Conservation (phyloP, 805 yeast genomes). For the Blastobotrys chiropterorum region DNA sequence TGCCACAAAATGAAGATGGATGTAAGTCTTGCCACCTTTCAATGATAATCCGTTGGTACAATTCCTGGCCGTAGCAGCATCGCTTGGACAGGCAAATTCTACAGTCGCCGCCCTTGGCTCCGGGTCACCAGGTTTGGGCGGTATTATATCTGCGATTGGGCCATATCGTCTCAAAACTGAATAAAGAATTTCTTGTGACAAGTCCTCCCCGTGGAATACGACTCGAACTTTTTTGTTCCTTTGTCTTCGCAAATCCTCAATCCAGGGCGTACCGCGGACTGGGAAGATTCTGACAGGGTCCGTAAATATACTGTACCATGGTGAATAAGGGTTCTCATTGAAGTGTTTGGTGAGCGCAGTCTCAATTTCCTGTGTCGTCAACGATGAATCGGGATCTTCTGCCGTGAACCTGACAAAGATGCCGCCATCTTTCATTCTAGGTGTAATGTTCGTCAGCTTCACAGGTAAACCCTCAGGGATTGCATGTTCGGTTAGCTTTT, state of each 20-base stretch:
- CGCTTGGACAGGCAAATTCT: constrained; percentile 47
- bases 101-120: constrained; percentile 51
- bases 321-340: constrained; percentile 21
- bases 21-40: constrained; percentile 43
- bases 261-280: constrained; percentile 93
- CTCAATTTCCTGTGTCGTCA: constrained; percentile 47
- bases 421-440: constrained; percentile 84
- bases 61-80: constrained; percentile 82
- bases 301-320: constrained; percentile 30
- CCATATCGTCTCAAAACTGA: constrained; percentile 85
- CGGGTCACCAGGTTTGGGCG: constrained; percentile 41
- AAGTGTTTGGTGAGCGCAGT: constrained; percentile 41
- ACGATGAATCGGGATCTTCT: constrained; percentile 12
- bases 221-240: constrained; percentile 63
- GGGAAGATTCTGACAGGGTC: constrained; percentile 52
- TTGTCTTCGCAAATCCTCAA: constrained; percentile 79
- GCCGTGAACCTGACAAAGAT: constrained; percentile 73
- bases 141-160: constrained; percentile 63
- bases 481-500: constrained; percentile 15
- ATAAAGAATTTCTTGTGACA: constrained; percentile 77
- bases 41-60: constrained; percentile 77
- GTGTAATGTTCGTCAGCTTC: constrained; percentile 53
- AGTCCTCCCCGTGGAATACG: constrained; percentile 65
- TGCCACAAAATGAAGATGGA: constrained; percentile 72
- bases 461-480: constrained; percentile 28